These are phyloP conservation scores for Aechmea fasciata DNA, from an alignment of 176 grass and related monocot genomes.

Conservation along the genomic window DNA sequence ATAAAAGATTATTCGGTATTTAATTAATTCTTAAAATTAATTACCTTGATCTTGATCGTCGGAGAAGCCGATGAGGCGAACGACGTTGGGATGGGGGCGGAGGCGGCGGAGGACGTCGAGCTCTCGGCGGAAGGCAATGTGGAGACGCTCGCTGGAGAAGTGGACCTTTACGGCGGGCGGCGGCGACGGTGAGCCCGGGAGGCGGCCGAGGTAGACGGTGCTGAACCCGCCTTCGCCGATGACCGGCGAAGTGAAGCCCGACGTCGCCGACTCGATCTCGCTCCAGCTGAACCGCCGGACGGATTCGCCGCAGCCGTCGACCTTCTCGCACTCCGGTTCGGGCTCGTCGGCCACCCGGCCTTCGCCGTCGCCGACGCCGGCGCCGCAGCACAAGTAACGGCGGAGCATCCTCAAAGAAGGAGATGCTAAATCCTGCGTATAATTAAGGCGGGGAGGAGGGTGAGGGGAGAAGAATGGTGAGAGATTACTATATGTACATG, in stretches of 20 bases:
- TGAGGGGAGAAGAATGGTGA: constrained; percentile 8
- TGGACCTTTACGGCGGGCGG: constrained; percentile 63
- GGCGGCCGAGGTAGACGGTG: constrained; percentile 65
- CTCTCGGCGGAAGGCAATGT: constrained; percentile 57
- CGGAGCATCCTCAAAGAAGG: constrained; percentile 28
- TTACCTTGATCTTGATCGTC: constrained; percentile 47
- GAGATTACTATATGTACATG: constrained; percentile 14
- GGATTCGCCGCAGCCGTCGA: neutral
- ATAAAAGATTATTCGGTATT: too few species aligned
- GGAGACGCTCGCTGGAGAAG: constrained; percentile 69
- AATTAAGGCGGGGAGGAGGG: neutral
- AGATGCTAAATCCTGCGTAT: neutral
- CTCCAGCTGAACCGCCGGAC: constrained; percentile 43
- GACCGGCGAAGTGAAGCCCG: constrained; percentile 44
- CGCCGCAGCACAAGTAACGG: constrained; percentile 37
- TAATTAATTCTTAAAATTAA: constrained; percentile 10
- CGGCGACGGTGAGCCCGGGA: constrained; percentile 20
- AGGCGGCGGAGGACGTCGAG: constrained; percentile 60
- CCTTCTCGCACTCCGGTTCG: constrained; percentile 2
- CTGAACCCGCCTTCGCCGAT: constrained; percentile 80
- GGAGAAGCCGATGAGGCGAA: constrained; percentile 67
- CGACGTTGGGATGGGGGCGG: constrained; percentile 49
- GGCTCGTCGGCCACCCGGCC: constrained; percentile 53
- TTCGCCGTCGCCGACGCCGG: constrained; percentile 21
- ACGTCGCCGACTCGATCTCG: constrained; percentile 54